Base-by-base conservation (phyloP, 768 basidiomycete genomes). In the Pleurotus tuoliensis region DNA sequence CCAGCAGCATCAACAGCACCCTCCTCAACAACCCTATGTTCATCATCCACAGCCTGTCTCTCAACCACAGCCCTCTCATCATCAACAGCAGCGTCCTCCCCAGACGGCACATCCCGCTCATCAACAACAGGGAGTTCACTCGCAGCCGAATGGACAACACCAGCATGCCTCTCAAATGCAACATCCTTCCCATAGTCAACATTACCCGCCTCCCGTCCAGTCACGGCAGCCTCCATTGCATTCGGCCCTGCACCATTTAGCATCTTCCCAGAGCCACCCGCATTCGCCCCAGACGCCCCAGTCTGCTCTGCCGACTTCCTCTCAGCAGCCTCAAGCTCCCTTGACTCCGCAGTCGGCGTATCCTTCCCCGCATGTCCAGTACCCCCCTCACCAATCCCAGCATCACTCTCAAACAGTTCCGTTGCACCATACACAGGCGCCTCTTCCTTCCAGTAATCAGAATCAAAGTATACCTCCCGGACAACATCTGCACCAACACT, bases 1-100 rank as follows among this genome's bases (percentile, higher is more conserved):
- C 25, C 62, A 71, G 11, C 72, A 74, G 8, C 60, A 68, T 5
- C 63, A 57, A n/a, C 65, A 55, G 40, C 60, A 49, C 16, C 38
- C 20, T 47, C 52, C 18, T 12, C 63, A 58, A 15, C 64, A 63
- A 55, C 67, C 62, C 39, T 64, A 62, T n/a, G 59, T 53, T 47
- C 68, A 61, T 37, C 61, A 59, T 12, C 61, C 58, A 5, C 61
- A 50, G 8, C 65, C 59, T 16, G 62, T 66, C 18, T 66, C 60
- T 24, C 65, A 60, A 5, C 55, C 63, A n/a, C 60, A 63, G 7
- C 54, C 56, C 11, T 70, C 65, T 20, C 58, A 66, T 1, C 68
- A 71, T 18, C 73, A 74, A 11, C 61, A 69, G 4, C 66, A 60
- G n/a, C 64, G 60, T n/a, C 64, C 59, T 5, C 61, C 58, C 7